phyloP scores from a whole-genome alignment of 495 filamentous ascomycete species.

The Aspergillus nanangensis region DNA sequence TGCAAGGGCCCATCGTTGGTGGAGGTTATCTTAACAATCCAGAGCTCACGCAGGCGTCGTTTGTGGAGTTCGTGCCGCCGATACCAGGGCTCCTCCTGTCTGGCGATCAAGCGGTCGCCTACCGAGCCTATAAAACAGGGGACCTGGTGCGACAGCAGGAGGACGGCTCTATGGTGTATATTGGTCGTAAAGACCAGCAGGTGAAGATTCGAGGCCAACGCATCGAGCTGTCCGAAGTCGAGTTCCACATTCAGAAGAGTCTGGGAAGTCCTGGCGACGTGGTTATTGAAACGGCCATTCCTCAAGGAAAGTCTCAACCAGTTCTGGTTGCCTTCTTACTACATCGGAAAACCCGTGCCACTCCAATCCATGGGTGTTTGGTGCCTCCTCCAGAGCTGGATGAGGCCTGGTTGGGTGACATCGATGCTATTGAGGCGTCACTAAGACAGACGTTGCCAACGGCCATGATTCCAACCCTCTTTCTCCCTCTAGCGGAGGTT shows the following conservation, averaged over 20 bases:
- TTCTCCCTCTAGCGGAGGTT: constrained; percentile 25
- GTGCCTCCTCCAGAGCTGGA: neutral
- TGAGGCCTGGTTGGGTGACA: neutral
- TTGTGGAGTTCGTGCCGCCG: neutral
- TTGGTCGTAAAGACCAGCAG: constrained; percentile 8
- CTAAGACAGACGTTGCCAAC: constrained; percentile 10
- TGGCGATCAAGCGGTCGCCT: neutral
- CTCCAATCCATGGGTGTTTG: neutral
- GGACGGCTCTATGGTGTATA: neutral
- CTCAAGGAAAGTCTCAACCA: constrained; percentile 6
- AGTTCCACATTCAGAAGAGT: neutral
- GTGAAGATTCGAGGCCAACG: constrained; percentile 8
- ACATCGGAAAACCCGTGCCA: neutral
- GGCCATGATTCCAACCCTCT: constrained; percentile 38
- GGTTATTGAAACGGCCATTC: neutral
- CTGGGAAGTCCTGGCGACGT: neutral
- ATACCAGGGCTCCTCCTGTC: neutral
- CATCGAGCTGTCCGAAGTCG: constrained; percentile 6
- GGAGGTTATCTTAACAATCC: constrained; percentile 41
- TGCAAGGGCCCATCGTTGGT: constrained; percentile 48
- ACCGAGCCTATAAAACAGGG: constrained; percentile 1
- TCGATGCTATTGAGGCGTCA: neutral
- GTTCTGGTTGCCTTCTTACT: neutral
- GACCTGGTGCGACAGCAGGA: constrained; percentile 1
- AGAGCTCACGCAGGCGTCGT: neutral